Percentiles rank a stretch among this genome's conserved stretches.
These are phyloP conservation scores for Exutisphaerella laricina DNA, from an alignment of 2,329 filamentous ascomycete genomes.

Conservation along the genomic window DNA sequence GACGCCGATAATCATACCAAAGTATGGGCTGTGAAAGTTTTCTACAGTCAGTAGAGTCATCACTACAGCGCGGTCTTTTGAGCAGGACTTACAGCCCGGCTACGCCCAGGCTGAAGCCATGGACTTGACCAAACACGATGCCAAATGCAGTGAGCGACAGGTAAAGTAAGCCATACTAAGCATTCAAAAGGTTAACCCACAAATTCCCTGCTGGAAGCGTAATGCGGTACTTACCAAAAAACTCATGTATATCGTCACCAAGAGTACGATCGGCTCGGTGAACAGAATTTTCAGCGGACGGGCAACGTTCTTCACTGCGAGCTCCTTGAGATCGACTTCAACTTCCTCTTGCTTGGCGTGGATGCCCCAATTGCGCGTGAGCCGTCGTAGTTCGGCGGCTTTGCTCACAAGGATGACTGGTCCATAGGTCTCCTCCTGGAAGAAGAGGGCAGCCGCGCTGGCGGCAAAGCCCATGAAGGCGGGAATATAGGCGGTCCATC, in stretches of 20 bases:
- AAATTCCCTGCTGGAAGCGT: too few relatives aligned
- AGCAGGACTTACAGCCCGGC: too few relatives aligned
- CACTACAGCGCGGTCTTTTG: too few relatives aligned
- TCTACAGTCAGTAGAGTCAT: too few relatives aligned
- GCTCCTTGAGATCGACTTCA: conserved; percentile 34
- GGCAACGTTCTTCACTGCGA: conserved; percentile 33
- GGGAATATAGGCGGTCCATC: conserved; percentile 38
- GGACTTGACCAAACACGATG: conserved; percentile 67
- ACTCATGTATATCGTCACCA: conserved; percentile 41
- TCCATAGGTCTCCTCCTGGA: conserved; percentile 40
- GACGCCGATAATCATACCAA: conserved; percentile 57
- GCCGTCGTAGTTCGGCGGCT: conserved; percentile 34
- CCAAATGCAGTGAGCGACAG: conserved; percentile 81
- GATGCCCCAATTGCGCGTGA: conserved; percentile 38
- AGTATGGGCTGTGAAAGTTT: too few relatives aligned
- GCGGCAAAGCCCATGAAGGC: conserved; percentile 38
- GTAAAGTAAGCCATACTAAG: conserved; percentile 49
- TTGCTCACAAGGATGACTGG: conserved; percentile 39
- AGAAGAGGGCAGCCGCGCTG: conserved; percentile 27
- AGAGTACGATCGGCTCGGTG: conserved; percentile 46
- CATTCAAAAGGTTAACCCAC: too few relatives aligned
- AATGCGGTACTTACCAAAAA: too few relatives aligned
- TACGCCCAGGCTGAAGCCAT: conserved; percentile 63
- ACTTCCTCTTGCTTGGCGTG: conserved; percentile 46
- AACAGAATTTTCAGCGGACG: conserved; percentile 44